Percentiles rank a stretch among this genome's conserved stretches.
phyloP scores from a whole-genome alignment of 2,329 filamentous ascomycete species.

The Ophiocordyceps camponoti-rufipedis region DNA sequence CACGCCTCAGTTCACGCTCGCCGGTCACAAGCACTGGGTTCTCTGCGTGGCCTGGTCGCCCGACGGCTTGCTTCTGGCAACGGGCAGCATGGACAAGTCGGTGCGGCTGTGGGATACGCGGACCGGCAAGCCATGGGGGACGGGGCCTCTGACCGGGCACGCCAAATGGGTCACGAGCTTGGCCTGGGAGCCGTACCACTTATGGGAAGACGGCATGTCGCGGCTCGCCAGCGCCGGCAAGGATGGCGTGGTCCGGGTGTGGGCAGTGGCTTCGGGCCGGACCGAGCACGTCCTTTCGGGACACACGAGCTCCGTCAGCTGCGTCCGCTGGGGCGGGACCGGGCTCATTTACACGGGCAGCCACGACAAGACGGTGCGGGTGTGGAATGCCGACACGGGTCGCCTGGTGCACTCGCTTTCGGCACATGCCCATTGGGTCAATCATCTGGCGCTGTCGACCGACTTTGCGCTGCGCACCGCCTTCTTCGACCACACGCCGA shows the following conservation, averaged over 20 bases:
- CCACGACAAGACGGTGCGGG: constrained; percentile 81
- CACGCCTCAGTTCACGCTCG: constrained; percentile 69
- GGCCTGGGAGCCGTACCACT: constrained; percentile 86
- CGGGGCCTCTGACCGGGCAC: constrained; percentile 56
- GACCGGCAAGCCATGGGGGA: constrained; percentile 54
- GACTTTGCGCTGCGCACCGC: constrained; percentile 76
- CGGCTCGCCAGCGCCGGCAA: constrained; percentile 77
- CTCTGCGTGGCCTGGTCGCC: constrained; percentile 75
- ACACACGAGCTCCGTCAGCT: constrained; percentile 77
- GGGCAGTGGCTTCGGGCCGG: constrained; percentile 61
- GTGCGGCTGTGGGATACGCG: constrained; percentile 80
- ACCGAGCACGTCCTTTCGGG: constrained; percentile 73
- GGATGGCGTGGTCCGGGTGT: constrained; percentile 74
- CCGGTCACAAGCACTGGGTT: constrained; percentile 82
- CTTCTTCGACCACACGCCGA: constrained; percentile 64
- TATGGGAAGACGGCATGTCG: constrained; percentile 55
- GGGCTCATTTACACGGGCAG: constrained; percentile 69
- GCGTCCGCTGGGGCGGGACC: constrained; percentile 87
- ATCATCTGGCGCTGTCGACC: constrained; percentile 83
- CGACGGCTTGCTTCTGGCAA: constrained; percentile 64
- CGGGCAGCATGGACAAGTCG: constrained; percentile 82
- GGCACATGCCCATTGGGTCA: constrained; percentile 85
- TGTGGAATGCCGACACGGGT: constrained; percentile 72
- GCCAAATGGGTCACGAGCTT: constrained; percentile 76
- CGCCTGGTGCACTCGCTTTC: constrained; percentile 63